Evolutionary conservation across 768 basidiomycete genomes (phyloP), one percentile per base, ranked within the genome.

Genomic region (Termitomyces sp.): DNA sequence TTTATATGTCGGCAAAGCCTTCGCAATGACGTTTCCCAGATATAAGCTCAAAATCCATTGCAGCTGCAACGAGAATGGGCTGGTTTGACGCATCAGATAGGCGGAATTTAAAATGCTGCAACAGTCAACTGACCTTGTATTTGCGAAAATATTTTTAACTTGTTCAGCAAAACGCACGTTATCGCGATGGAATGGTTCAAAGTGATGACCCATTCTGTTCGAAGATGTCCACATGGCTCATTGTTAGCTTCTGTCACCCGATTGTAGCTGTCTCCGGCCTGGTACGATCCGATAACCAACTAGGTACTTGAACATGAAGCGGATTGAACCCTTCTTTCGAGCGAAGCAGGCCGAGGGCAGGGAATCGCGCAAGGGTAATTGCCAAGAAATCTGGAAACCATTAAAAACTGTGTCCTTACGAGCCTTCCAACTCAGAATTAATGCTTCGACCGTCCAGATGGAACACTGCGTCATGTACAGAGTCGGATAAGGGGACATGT

Each of bases 1-100:
- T 50, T 76, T 79, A 60, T 82, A 77, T 28, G 80, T 78, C 16
- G 87, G 82, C 18, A 86, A 69, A 50, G 78, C 63, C 67, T 82
- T 72, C 56, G 71, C 68, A 57, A 63, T 92, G 87, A 59, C 88
- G 80, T 67, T 90, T 90, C 23, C 93, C 91, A 14, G 82, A 78
- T 49, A 93, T 74, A 72, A 95, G 82, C 41, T 89, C 86, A 71
- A 91, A 99, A 79, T 99, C 97, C 38, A 98, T 77, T 0, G 94
- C 97, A 2, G 95, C 94, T 5, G 96, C 95, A 38, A 95, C 91
- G 5, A 99, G 79, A 57, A 96, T 83, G 9, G 97, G 97, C 97
- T 99, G 68, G 14, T 58, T 54, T 48, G 46, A 53, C 38, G 65
- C 33, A 55, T 59, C 40, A 66, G 52, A 56, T 26, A 67, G 14